Conservation (phyloP, 495 filamentous ascomycete genomes). For the Trichoderma asperelloides region DNA sequence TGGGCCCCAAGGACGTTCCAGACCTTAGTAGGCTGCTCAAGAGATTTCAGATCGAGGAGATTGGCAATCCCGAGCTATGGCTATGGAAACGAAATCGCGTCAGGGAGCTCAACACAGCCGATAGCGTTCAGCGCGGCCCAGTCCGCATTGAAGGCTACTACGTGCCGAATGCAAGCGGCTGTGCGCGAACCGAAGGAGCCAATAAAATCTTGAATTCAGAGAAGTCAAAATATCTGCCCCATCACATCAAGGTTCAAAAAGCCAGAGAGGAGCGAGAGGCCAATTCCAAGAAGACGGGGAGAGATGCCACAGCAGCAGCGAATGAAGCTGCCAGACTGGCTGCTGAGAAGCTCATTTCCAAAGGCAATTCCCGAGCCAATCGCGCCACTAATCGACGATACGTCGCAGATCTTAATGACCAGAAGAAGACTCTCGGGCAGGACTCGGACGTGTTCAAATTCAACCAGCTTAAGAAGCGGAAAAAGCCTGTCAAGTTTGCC, state of each 20-base stretch:
- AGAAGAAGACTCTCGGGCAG: slow-evolving; percentile 77
- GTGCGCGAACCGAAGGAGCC: slow-evolving; percentile 82
- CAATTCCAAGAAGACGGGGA: slow-evolving; percentile 60
- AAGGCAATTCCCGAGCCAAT: slow-evolving; percentile 72
- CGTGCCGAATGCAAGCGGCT: slow-evolving; percentile 73
- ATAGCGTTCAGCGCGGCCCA: slow-evolving; percentile 32
- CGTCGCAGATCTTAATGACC: slow-evolving; percentile 88
- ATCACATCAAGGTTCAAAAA: slow-evolving; percentile 90
- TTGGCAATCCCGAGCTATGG: slow-evolving; percentile 69
- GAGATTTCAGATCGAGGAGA: slow-evolving; percentile 48
- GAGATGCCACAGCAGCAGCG: slow-evolving; percentile 54
- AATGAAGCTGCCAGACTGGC: slow-evolving; percentile 66
- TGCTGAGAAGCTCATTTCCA: slow-evolving; percentile 67
- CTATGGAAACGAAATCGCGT: slow-evolving; percentile 85
- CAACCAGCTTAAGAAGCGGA: slow-evolving; percentile 98
- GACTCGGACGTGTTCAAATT: slow-evolving; percentile 88
- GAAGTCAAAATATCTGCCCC: slow-evolving; percentile 95
- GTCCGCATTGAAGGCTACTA: slow-evolving; percentile 78
- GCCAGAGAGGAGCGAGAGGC: slow-evolving; percentile 82
- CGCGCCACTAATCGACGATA: slow-evolving; percentile 91
- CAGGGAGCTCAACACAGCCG: slow-evolving; percentile 62
- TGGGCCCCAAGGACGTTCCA: slow-evolving; percentile 75
- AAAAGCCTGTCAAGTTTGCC: slow-evolving; percentile 97
- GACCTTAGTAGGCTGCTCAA: slow-evolving; percentile 71
- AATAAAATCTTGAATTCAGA: slow-evolving; percentile 93